These are phyloP conservation scores for Avicennia marina DNA, from an alignment of 257 asterid genomes.

Conservation along the genomic window DNA sequence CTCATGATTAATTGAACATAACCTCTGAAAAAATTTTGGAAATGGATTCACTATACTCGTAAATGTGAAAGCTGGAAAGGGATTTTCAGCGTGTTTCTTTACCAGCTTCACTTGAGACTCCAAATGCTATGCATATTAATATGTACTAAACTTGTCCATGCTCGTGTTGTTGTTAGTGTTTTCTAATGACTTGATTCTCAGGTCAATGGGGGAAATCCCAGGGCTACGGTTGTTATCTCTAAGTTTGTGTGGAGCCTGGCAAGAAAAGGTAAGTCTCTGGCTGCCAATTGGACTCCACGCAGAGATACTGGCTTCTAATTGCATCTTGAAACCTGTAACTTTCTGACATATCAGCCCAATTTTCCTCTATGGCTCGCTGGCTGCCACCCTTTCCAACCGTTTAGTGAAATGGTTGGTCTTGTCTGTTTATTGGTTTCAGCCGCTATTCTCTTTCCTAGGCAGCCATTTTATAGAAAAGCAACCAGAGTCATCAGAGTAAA, in stretches of 20 bases:
- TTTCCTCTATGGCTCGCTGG: conserved; percentile 67
- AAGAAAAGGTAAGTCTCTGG: conserved; percentile 74
- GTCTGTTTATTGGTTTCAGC: conserved; percentile 49
- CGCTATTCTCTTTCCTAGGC: conserved; percentile 52
- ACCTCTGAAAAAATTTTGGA: too few relatives aligned
- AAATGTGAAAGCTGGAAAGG: too few relatives aligned
- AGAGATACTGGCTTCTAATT: conserved; percentile 67
- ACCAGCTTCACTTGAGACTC: too few relatives aligned
- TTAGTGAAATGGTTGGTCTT: conserved; percentile 80
- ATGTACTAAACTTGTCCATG: not conserved
- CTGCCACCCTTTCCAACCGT: conserved; percentile 68
- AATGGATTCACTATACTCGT: too few relatives aligned
- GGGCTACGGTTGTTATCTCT: conserved; percentile 84
- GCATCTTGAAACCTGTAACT: conserved; percentile 51
- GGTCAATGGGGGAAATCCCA: conserved; percentile 80
- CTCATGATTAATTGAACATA: too few relatives aligned
- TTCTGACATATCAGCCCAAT: conserved; percentile 43
- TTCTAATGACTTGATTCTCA: conserved; percentile 22
- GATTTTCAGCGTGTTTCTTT: too few relatives aligned
- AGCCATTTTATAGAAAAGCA: conserved; percentile 23
- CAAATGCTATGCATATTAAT: too few relatives aligned
- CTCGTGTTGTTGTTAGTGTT: conserved; percentile 14
- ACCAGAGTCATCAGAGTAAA: conserved; percentile 32
- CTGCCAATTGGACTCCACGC: conserved; percentile 83
- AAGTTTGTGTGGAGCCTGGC: conserved; percentile 69